A percentile compares a stretch with the other conserved stretches of the same genome.
These are phyloP conservation scores for Thraustochytrium striatum DNA, from an alignment of 352 stramenopile species.

Conservation along the genomic window DNA sequence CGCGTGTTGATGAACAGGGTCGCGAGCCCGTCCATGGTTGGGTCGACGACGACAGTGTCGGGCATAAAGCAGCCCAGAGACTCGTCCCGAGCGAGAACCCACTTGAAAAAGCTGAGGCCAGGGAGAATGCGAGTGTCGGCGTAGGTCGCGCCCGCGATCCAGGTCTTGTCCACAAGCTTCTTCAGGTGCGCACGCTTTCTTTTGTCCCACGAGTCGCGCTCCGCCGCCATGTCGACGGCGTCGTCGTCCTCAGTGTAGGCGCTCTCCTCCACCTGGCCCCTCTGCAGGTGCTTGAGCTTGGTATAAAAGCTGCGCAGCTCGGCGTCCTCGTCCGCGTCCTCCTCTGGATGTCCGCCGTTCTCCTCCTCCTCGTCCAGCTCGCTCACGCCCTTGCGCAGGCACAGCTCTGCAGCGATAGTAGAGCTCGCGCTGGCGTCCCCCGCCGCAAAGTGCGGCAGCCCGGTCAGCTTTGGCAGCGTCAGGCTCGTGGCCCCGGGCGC, in stretches of 20 bases:
- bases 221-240: background rate
- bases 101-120: background rate
- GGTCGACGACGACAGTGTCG: background rate
- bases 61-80: background rate
- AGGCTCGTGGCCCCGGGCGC: background rate
- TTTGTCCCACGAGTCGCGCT: background rate
- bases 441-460: background rate
- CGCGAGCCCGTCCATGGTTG: background rate
- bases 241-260: background rate
- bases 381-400: background rate
- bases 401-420: background rate
- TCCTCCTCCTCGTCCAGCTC: background rate
- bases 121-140: background rate
- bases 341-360: too few relatives aligned
- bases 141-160: background rate
- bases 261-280: background rate
- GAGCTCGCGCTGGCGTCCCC: background rate
- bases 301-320: background rate
- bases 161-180: background rate
- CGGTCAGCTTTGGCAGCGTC: background rate
- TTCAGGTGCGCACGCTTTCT: background rate
- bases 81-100: background rate
- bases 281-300: background rate
- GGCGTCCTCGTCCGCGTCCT: background rate
- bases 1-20: background rate